Evolutionary conservation across 78 protist genomes (phyloP).

Genomic region (Guillardia theta): DNA sequence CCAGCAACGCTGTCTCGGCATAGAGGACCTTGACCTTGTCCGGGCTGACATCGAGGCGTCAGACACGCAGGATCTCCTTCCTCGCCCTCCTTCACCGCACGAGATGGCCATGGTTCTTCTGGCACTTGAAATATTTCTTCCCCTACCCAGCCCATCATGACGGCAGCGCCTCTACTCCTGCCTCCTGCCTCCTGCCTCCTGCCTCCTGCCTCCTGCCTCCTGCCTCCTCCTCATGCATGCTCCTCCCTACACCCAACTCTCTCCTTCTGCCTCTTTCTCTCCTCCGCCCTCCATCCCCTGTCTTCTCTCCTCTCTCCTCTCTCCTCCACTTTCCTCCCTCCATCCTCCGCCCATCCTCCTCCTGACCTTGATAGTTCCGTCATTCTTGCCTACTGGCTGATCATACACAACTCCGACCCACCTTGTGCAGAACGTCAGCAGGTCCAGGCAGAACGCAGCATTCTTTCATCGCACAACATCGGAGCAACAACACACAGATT

Average conservation of each 20-base stretch:
- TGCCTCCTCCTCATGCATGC: neutral
- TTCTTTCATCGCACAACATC: neutral
- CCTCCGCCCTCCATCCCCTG: neutral
- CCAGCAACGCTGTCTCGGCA: too few species aligned
- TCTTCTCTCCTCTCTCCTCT: neutral
- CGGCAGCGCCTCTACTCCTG: neutral
- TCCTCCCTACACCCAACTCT: neutral
- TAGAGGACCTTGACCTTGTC: too few species aligned
- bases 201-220: neutral
- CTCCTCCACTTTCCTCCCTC: neutral
- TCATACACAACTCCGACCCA: too few species aligned
- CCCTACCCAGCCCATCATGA: too few species aligned
- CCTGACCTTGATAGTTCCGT: neutral
- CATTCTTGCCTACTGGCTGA: neutral
- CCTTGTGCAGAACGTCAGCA: too few species aligned
- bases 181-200: neutral
- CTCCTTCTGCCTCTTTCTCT: neutral
- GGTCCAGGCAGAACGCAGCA: too few species aligned
- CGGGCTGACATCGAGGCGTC: too few species aligned
- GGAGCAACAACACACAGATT: neutral
- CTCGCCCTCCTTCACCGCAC: too few species aligned
- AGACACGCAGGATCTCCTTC: too few species aligned
- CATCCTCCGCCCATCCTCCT: neutral
- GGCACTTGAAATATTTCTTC: too few species aligned
- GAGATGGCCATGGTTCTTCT: too few species aligned